Conservation (phyloP, 2,329 filamentous ascomycete genomes). For the Davidsoniella eucalypti region DNA sequence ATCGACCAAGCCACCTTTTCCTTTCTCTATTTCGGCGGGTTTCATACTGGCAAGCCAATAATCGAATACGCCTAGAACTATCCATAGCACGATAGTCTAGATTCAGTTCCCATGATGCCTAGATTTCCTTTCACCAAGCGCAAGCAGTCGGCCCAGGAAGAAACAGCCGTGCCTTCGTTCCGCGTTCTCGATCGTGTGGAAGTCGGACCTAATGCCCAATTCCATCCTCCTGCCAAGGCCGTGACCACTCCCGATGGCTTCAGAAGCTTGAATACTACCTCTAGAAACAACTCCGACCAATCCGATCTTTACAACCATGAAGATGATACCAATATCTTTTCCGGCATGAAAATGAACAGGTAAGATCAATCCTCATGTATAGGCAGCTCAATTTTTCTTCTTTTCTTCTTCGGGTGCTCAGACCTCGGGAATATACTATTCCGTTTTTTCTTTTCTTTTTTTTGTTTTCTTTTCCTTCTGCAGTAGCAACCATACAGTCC, state of each 20-base stretch:
- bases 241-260: conserved; percentile 25
- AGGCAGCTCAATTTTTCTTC: neutral
- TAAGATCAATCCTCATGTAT: conserved; percentile 23
- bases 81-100: too few relatives aligned
- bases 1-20: too few relatives aligned
- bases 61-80: too few relatives aligned
- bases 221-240: conserved; percentile 8
- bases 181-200: conserved; percentile 40
- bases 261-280: conserved; percentile 29
- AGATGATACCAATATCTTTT: conserved; percentile 42
- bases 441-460: neutral
- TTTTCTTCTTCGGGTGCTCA: neutral
- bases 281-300: conserved; percentile 17
- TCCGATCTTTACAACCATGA: conserved; percentile 23
- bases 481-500: conserved; percentile 1
- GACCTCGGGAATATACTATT: neutral
- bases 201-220: neutral
- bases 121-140: conserved; percentile 44
- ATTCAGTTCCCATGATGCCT: conserved; percentile 33
- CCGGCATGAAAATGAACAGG: conserved; percentile 37
- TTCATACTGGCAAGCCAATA: too few relatives aligned
- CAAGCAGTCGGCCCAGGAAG: conserved; percentile 41
- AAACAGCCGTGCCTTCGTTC: conserved; percentile 35
- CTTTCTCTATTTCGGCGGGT: too few relatives aligned
- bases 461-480: neutral